Evolutionary conservation across 306 rosid species (phyloP).

Genomic region (Castanopsis chinensis): DNA sequence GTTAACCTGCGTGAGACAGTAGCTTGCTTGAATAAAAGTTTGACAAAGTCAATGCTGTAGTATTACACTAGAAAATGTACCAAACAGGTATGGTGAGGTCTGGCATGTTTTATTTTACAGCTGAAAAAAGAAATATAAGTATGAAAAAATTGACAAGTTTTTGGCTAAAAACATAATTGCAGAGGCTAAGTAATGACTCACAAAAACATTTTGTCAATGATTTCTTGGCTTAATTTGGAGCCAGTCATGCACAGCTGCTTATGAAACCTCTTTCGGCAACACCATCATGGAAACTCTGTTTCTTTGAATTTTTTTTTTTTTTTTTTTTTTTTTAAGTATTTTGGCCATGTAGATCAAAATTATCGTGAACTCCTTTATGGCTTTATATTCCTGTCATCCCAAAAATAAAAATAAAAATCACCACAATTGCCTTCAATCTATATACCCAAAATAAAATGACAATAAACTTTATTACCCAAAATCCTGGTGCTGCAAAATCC

Average conservation of each 20-base stretch:
- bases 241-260: not conserved
- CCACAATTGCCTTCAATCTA: not conserved
- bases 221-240: not conserved
- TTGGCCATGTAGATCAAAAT: not conserved
- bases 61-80: not conserved
- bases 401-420: not conserved
- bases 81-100: not conserved
- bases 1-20: not conserved
- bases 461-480: not conserved
- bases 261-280: not conserved
- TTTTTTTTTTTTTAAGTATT: too few relatives aligned
- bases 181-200: not conserved
- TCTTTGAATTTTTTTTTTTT: too few relatives aligned
- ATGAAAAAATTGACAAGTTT: not conserved
- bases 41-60: not conserved
- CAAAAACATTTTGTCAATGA: not conserved
- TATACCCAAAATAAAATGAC: not conserved
- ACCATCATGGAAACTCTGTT: not conserved
- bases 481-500: not conserved
- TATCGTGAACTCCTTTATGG: not conserved
- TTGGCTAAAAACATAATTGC: not conserved
- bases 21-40: not conserved
- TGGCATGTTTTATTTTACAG: not conserved
- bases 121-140: not conserved
- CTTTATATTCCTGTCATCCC: not conserved